These are phyloP conservation scores for Cladosporium sp. DNA, from an alignment of 2,329 filamentous ascomycete species.

Conservation along the genomic window DNA sequence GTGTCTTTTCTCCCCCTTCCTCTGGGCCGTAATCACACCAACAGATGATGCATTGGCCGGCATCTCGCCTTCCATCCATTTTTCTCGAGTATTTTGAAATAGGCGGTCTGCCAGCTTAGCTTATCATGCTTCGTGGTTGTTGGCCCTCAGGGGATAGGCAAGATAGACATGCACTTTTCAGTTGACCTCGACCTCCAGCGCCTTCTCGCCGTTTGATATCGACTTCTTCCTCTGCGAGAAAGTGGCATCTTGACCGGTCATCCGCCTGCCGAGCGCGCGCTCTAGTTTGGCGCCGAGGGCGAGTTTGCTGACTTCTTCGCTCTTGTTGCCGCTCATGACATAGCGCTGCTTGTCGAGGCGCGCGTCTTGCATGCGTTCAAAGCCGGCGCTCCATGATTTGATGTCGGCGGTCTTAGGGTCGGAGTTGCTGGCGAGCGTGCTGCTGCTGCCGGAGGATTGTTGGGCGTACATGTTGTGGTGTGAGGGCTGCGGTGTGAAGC, in stretches of 20 bases:
- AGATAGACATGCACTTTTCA: constrained; percentile 1
- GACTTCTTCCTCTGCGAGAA: constrained; percentile 54
- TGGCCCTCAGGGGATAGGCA: neutral
- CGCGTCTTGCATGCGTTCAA: constrained; percentile 88
- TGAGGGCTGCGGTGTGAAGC: constrained; percentile 22
- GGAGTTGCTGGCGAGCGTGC: constrained; percentile 30
- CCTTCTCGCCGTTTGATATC: constrained; percentile 11
- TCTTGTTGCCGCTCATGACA: constrained; percentile 74
- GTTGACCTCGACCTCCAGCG: constrained; percentile 14
- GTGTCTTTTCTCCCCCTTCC: neutral
- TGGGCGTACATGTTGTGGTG: constrained; percentile 31
- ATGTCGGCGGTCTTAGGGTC: constrained; percentile 63
- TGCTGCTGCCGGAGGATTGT: constrained; percentile 25
- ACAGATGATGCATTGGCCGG: neutral
- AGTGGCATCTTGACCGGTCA: constrained; percentile 85
- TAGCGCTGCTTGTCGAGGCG: constrained; percentile 81
- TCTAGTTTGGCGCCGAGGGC: constrained; percentile 89
- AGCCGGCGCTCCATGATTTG: constrained; percentile 73
- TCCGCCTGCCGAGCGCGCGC: constrained; percentile 78
- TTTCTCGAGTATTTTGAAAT: neutral
- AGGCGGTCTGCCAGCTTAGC: neutral
- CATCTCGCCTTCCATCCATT: neutral
- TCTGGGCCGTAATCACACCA: neutral
- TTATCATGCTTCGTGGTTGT: neutral
- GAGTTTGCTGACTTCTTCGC: constrained; percentile 78